Base-by-base conservation (phyloP, 2,329 filamentous ascomycete genomes). In the Peltaster fructicola region DNA sequence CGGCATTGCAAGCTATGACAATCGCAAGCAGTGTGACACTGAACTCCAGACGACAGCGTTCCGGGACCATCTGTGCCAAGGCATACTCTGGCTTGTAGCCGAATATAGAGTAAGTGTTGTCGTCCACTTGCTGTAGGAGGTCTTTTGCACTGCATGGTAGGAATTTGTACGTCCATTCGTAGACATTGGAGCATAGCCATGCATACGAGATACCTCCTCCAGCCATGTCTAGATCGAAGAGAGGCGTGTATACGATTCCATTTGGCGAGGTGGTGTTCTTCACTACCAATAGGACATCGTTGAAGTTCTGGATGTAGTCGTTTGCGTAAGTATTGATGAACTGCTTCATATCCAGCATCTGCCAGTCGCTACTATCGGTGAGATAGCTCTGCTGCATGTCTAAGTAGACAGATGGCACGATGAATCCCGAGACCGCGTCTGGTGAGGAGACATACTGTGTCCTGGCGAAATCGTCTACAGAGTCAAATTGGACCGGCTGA, bases 11-110 rank as follows among this genome's bases (percentile, higher is more conserved):
- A n/a, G n/a, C n/a, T 3, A 35, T 19, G 7, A 50, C 38, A 7
- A 47, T 39, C 3, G 41, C 27, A 10, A 31, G 15, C 7, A 47
- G 30, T 15, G 50, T 36, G 24, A 37, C 23, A 25, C 33, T 43
- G 27, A 45, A 41, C 15, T 47, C 30, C 3, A 48, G 14, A 18
- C 38, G 39, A 29, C 41, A 47, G 13, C 33, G 30, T 14, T 34
- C 27, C 4, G 25, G 12, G 7, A 30, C 21, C 10, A 22, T 27
- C 22, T 37, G 29, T 16, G 35, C 34, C 3, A 45, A 32, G 22
- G 42, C 45, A 21, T 45, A 42, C 8, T 39, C 27, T 17, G 44
- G 34, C 14, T 25, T 26, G 4, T 26, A 19, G 5, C 20, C 28
- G 15, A 22, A 20, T 15, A 19, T 10, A n/a, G n/a, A n/a, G n/a